These are phyloP conservation scores for Paracamarosporium sp. DNA, from an alignment of 2,329 filamentous ascomycete species.

Conservation along the genomic window DNA sequence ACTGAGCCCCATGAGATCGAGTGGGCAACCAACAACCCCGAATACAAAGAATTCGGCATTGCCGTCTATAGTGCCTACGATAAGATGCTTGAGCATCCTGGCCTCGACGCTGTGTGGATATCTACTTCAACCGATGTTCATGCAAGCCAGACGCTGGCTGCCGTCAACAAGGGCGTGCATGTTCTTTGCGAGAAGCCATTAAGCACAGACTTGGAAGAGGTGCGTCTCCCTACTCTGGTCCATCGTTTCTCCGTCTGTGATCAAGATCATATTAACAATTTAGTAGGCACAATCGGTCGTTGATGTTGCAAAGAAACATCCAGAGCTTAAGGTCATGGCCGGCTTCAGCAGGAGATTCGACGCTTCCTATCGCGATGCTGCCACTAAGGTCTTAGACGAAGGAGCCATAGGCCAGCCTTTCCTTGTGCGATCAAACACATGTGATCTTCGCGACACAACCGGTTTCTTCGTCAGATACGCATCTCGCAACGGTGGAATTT, in stretches of 20 bases:
- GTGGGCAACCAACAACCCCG: constrained; percentile 48
- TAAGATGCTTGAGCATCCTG: constrained; percentile 53
- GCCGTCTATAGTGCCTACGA: constrained; percentile 54
- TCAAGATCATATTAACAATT: no score
- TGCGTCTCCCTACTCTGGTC: constrained; percentile 15
- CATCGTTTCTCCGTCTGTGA: not conserved
- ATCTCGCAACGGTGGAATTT: constrained; percentile 49
- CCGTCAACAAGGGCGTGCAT: constrained; percentile 43
- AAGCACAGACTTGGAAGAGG: constrained; percentile 35
- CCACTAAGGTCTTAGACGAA: constrained; percentile 35
- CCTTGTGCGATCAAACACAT: constrained; percentile 50
- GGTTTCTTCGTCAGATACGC: constrained; percentile 54
- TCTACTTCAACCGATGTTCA: constrained; percentile 42
- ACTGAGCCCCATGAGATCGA: constrained; percentile 53
- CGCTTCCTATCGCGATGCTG: constrained; percentile 48
- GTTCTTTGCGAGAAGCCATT: constrained; percentile 51
- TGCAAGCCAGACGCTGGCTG: constrained; percentile 38
- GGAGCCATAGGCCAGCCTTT: constrained; percentile 49
- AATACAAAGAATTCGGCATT: constrained; percentile 54
- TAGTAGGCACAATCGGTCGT: constrained; percentile 33
- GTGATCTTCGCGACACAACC: constrained; percentile 44
- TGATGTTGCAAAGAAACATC: constrained; percentile 40
- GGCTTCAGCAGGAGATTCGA: constrained; percentile 56
- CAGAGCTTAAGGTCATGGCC: constrained; percentile 51
- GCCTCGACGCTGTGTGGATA: constrained; percentile 52